A percentile compares a stretch with the other conserved stretches of the same genome.
These are phyloP conservation scores for Cyberlindnera petersonii DNA, from an alignment of 805 yeast species.

Conservation along the genomic window DNA sequence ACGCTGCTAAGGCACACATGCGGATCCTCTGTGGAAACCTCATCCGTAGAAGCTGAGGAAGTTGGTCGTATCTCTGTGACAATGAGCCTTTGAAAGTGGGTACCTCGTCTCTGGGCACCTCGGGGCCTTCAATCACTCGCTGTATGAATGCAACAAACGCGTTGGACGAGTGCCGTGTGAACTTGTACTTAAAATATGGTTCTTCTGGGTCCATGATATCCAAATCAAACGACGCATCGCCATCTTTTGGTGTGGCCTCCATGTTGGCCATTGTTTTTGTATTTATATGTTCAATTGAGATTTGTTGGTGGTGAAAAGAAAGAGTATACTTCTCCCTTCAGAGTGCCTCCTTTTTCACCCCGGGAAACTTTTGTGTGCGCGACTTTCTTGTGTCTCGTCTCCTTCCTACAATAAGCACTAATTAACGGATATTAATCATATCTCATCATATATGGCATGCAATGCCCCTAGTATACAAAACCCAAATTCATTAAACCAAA, in stretches of 20 bases:
- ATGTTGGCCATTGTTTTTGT: too few relatives aligned
- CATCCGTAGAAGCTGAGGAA: conserved; percentile 38
- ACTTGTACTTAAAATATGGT: conserved; percentile 2
- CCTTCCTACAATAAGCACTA: too few relatives aligned
- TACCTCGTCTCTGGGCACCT: conserved; percentile 41
- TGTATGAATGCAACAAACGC: conserved; percentile 23
- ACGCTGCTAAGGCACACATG: conserved; percentile 2
- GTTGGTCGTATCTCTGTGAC: conserved; percentile 34
- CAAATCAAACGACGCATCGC: conserved; percentile 10
- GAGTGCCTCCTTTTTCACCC: too few relatives aligned
- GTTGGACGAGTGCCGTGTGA: conserved; percentile 4
- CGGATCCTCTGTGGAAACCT: conserved; percentile 5
- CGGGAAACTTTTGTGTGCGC: too few relatives aligned
- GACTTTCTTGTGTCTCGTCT: too few relatives aligned
- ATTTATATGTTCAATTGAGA: too few relatives aligned
- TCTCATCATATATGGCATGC: conserved; percentile 3
- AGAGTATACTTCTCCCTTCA: too few relatives aligned
- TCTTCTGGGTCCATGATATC: conserved; percentile 7
- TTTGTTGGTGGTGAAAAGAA: too few relatives aligned
- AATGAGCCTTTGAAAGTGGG: conserved; percentile 34
- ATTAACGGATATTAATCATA: too few relatives aligned
- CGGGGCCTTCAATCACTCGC: conserved; percentile 58
- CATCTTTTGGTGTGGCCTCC: too few relatives aligned
- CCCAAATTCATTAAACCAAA: conserved; percentile 10
- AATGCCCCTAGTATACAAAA: conserved; percentile 7